Evolutionary conservation across 139 green algal genomes (phyloP), one percentile per base, ranked within the genome.

Genomic region (Pseudopediastrum boryanum): DNA sequence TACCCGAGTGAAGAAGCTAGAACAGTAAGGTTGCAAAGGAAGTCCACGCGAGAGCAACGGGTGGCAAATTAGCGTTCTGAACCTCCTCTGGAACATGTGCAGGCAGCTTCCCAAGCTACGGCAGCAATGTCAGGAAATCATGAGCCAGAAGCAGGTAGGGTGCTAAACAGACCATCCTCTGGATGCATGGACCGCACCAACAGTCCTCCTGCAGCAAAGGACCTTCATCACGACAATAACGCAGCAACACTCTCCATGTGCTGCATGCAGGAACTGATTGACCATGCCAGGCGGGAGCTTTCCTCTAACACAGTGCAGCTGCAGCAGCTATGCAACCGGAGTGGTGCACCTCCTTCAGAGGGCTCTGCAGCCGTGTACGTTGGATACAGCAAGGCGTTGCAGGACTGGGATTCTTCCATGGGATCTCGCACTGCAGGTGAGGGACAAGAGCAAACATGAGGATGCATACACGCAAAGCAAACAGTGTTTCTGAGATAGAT

Each of bases 71-170:
- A 51, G 16, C 35, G 1, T 7, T 38, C n/a, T 10, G 10, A 4
- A 16, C 64, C 64, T 31, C 23, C 54, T 39, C 64, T 3, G 25
- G 35, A 27, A 2, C 52, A 69, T 27, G 42, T 50, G 29, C 73
- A 81, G 74, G 46, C 62, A 81, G 44, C 46, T 81, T 23, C 74
- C 74, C 29, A 25, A n/a, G 31, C 38, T 81, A 9, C 64, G 65
- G 35, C 59, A 81, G 48, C 44, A 81, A 46, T 81, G 74, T 63
- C 74, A 81, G 39, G 48, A 62, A 8, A 25, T 81, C 23, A 16
- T 81, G 10, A 35, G 33, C 2, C 33, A 33, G 46, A 81, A 81
- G 62, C 74, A 81, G 62, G 74, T 81, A 27, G 33, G 36, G 6
- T 13, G 10, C n/a, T 51, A 12, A 52, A 70, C 33, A 31, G 23